A percentile compares a stretch with the other conserved stretches of the same genome.
These are phyloP conservation scores for Pythium biforme DNA, from an alignment of 352 stramenopile species.

Conservation along the genomic window DNA sequence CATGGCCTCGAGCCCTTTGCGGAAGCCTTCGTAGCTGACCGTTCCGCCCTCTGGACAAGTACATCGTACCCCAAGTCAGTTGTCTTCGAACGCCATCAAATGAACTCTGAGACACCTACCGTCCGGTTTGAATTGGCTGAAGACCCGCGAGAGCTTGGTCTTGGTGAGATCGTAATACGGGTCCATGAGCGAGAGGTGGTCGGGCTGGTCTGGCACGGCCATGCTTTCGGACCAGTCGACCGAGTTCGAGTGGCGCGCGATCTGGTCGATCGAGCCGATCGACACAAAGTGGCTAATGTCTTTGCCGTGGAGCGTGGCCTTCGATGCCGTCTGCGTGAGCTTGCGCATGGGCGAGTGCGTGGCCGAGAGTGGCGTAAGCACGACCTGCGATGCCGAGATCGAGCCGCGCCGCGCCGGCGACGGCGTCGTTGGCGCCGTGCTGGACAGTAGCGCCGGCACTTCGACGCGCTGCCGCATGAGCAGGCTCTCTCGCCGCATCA, in stretches of 20 bases:
- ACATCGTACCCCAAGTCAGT: background rate
- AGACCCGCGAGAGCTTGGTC: conserved; percentile 66
- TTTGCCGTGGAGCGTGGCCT: conserved; percentile 56
- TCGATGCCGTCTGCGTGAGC: conserved; percentile 1
- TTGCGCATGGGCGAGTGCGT: conserved; percentile 3
- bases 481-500: conserved; percentile 14
- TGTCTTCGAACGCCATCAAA: background rate
- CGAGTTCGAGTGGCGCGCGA: conserved; percentile 35
- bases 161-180: conserved; percentile 85
- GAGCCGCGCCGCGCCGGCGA: conserved; percentile 14
- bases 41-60: conserved; percentile 30
- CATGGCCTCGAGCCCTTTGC: conserved; percentile 68
- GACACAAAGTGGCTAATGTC: conserved; percentile 65
- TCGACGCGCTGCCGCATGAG: conserved; percentile 16
- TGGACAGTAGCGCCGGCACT: conserved; percentile 5
- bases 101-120: conserved; percentile 29
- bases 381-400: background rate
- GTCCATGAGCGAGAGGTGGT: conserved; percentile 70
- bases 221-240: conserved; percentile 69
- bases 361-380: conserved; percentile 20
- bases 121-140: conserved; percentile 62
- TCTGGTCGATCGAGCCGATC: conserved; percentile 47
- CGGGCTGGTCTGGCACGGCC: conserved; percentile 42
- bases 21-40: conserved; percentile 76
- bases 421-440: background rate